Evolutionary conservation across 345 rosid species (phyloP), one percentile per base, ranked within the genome.

Genomic region (Eucalyptus caleyi): DNA sequence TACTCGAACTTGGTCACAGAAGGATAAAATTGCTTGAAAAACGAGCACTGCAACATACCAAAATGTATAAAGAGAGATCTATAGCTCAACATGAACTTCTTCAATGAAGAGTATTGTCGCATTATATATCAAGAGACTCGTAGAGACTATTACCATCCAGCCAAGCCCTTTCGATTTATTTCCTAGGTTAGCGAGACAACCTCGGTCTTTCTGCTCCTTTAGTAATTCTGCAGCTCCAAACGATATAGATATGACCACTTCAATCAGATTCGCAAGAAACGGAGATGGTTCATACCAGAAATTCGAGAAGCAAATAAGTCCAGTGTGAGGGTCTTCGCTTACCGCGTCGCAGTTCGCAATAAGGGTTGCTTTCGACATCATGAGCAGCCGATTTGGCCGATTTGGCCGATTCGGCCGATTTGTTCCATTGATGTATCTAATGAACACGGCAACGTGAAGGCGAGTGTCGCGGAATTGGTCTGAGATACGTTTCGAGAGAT

Each of bases 1-100:
- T 98, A 98, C 92, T 98, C 99, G 11, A 97, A 91, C 89, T 91
- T 86, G 50, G 93, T 96, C 50, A 97, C 97, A 13, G 99, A 97
- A 16, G 89, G 97, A 93, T 94, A 89, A 89, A 98, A 97, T 89
- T 98, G 99, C 93, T 98, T 97, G 93, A 92, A 90, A 90, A 98
- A 98, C 6, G 99, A 94, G 86, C 94, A 95, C 99, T 98, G 95
- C 87, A 50, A 50, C 59, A n/a, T 49, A 37, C 34, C 9, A 62
- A 60, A 44, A 49, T n/a, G 10, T 34, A 18, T 69, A 34, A 34
- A 32, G 42, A 34, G 81, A 69, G 16, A 18, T 16, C 42, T 69
- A 34, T 18, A 32, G 81, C 81, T 32, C 53, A 2, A 50, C 53
- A 50, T 50, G 53, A 50, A 50, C 53, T 69, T 32, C 81, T 69